phyloP scores from a whole-genome alignment of 2,329 filamentous ascomycete species.

The Elsinoe ampelina region DNA sequence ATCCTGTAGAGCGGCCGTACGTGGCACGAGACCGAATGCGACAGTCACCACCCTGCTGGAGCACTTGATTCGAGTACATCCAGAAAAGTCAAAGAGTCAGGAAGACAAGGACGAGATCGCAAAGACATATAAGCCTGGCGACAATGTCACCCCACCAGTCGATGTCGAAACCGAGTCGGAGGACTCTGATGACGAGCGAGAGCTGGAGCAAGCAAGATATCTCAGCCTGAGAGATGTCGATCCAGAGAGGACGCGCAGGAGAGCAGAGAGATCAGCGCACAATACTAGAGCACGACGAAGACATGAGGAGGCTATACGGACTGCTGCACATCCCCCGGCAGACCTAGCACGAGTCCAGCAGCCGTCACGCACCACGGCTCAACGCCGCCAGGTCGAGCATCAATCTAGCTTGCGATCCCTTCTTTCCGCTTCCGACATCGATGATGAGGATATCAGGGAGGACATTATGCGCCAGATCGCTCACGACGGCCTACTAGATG shows the following conservation, averaged over 20 bases:
- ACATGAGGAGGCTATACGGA: neutral
- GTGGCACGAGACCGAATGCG: conserved; percentile 82
- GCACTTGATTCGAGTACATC: conserved; percentile 74
- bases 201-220: conserved; percentile 63
- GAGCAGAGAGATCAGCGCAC: conserved; percentile 17
- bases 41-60: conserved; percentile 83
- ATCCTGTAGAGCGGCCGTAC: conserved; percentile 77
- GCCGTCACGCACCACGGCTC: neutral
- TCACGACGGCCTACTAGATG: conserved; percentile 77
- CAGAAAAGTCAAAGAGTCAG: conserved; percentile 58
- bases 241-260: conserved; percentile 20
- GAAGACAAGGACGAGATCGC: conserved; percentile 70
- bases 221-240: conserved; percentile 62
- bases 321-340: conserved; percentile 21
- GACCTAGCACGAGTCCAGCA: conserved; percentile 24
- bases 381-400: conserved; percentile 61
- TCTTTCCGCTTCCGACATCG: conserved; percentile 69
- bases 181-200: conserved; percentile 42
- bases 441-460: conserved; percentile 70
- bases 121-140: conserved; percentile 68
- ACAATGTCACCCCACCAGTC: conserved; percentile 63
- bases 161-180: conserved; percentile 47
- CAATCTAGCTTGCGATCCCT: conserved; percentile 81
- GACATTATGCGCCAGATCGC: conserved; percentile 85
- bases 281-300: conserved; percentile 4